Base-by-base conservation (phyloP, 2,329 filamentous ascomycete species). In the Trichophyton simii region DNA sequence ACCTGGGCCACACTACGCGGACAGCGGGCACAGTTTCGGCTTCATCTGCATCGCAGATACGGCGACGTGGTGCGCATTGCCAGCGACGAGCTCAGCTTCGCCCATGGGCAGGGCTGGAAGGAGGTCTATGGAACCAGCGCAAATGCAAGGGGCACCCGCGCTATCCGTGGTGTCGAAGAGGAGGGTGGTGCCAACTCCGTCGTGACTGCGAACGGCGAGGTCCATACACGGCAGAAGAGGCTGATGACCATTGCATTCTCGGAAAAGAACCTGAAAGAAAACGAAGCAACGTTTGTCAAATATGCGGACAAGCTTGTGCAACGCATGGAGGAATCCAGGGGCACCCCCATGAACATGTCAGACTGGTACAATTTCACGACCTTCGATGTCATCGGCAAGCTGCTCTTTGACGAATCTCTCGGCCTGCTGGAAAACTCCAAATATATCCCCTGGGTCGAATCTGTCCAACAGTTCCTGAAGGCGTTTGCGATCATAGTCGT, bases 231-330 rank as follows among this genome's bases (percentile, higher is more conserved):
- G 2, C 61, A 68, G 25, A 70, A 75, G 20, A 66, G 70, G 0
- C 62, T 72, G 1, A 60, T 79, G 6, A 67, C 71, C 0, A 71
- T 74, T 60, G 75, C 72, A 0, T 79, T 79, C 63, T 77, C 76
- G 0, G 76, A 78, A 50, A 72, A 71, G 55, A 72, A 74, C 1
- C 59, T 80, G 15, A 66, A 67, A 3, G 71, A 72, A 11, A 77
- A 77, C 61, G 75, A 75, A 59, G 61, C 66, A 0, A 65, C 73
- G n/a, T 68, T 76, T 15, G 62, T 65, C 31, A 13, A 55, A 7
- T 70, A 68, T 60, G 63, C 66, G 9, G 63, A 71, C 57, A 62
- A 67, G 9, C 34, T 71, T 9, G 64, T 68, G 0, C 13, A 61
- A 13, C 28, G 44, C 20, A n/a, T 66, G 6, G 28, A 50, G 8